Evolutionary conservation across 1,284 basidiomycete species (phyloP).

Genomic region (Jaminaea rosea): DNA sequence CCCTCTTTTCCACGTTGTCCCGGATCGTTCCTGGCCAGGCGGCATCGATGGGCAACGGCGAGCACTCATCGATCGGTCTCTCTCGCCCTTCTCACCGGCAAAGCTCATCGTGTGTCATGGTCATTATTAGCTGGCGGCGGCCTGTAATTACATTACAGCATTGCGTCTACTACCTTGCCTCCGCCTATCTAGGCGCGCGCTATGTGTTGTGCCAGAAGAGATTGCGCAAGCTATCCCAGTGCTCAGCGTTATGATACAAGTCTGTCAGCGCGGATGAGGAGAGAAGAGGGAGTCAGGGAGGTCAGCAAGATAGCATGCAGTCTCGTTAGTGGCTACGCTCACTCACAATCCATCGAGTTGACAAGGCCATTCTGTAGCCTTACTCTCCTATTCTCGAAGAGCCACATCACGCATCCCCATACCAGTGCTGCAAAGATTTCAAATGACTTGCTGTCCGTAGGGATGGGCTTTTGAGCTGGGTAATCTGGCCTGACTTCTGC

Average conservation of each 20-base stretch:
- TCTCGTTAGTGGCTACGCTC: neutral
- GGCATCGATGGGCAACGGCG: too few species aligned
- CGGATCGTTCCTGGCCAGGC: too few species aligned
- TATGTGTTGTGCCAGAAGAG: conserved; percentile 47
- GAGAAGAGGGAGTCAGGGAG: neutral
- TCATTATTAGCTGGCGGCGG: too few species aligned
- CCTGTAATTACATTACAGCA: too few species aligned
- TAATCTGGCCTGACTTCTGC: conserved; percentile 28
- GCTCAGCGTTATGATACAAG: conserved; percentile 43
- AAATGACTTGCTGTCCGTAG: conserved; percentile 63
- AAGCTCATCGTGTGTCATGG: too few species aligned
- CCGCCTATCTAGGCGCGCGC: too few species aligned
- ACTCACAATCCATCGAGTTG: conserved; percentile 51
- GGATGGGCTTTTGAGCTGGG: conserved; percentile 37
- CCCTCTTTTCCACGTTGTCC: too few species aligned
- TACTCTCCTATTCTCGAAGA: conserved; percentile 76
- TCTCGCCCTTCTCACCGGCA: too few species aligned
- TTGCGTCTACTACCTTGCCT: too few species aligned
- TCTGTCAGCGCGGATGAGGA: conserved; percentile 16
- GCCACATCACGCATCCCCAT: conserved; percentile 97
- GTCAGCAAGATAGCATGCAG: neutral
- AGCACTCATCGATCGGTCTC: too few species aligned
- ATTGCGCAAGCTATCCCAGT: conserved; percentile 44
- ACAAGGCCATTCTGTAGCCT: conserved; percentile 84
- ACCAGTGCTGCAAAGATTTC: conserved; percentile 76